Percentiles rank a stretch among this genome's conserved stretches.
Evolutionary conservation across 2,329 filamentous ascomycete species (phyloP).

Genomic region (Fusarium coffeatum): DNA sequence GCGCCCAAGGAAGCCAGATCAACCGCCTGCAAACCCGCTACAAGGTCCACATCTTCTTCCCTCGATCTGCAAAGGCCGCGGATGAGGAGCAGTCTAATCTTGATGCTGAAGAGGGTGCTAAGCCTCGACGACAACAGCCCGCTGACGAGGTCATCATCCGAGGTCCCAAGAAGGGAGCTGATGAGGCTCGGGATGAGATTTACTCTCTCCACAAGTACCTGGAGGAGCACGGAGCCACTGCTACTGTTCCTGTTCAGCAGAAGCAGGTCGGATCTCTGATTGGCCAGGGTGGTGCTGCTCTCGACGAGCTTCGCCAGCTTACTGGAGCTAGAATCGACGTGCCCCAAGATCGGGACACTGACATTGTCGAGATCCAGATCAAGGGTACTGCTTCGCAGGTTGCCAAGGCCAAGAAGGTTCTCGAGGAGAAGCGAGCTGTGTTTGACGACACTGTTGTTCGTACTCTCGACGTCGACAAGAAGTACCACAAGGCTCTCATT

Average conservation of each 20-base stretch:
- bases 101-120: conserved; percentile 77
- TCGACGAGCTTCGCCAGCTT: conserved; percentile 87
- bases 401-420: conserved; percentile 87
- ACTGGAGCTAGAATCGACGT: conserved; percentile 94
- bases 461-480: conserved; percentile 91
- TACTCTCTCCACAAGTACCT: conserved; percentile 89
- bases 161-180: conserved; percentile 91
- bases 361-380: conserved; percentile 86
- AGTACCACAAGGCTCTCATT: conserved; percentile 91
- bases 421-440: conserved; percentile 85
- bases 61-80: conserved; percentile 69
- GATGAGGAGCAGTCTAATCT: conserved; percentile 77
- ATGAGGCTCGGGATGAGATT: conserved; percentile 91
- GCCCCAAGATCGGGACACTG: conserved; percentile 80
- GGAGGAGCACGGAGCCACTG: conserved; percentile 85
- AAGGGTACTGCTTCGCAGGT: conserved; percentile 94
- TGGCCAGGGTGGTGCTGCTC: conserved; percentile 86
- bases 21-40: conserved; percentile 93
- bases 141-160: conserved; percentile 91
- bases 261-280: conserved; percentile 95
- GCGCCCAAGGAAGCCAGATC: conserved; percentile 86
- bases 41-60: conserved; percentile 95
- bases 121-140: conserved; percentile 76
- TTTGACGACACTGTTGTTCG: conserved; percentile 91
- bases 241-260: conserved; percentile 85